Conservation (phyloP, 306 rosid species). For the Cucurbita ficifolia region DNA sequence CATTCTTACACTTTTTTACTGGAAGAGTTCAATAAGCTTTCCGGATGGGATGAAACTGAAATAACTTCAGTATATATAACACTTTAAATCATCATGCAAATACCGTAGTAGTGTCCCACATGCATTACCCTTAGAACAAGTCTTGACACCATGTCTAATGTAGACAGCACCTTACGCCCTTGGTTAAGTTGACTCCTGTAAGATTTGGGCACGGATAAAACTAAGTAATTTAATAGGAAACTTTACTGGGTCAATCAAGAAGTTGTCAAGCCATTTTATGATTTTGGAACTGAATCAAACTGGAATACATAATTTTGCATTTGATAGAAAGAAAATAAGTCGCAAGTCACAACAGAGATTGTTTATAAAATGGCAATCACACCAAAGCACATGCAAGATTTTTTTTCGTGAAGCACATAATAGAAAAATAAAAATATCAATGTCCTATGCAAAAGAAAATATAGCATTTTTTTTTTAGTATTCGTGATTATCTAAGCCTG, state of each 20-base stretch:
- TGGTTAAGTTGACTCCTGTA: slow-evolving; percentile 75
- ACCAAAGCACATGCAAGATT: not conserved
- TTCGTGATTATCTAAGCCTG: not conserved
- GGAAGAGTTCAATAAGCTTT: not conserved
- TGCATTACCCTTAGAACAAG: slow-evolving; percentile 59
- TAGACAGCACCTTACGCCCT: slow-evolving; percentile 65
- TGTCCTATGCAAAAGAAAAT: not conserved
- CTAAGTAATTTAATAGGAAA: slow-evolving; percentile 7
- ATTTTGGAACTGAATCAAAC: not conserved
- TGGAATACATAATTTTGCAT: not conserved
- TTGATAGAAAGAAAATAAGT: not conserved
- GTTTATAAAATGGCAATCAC: not conserved
- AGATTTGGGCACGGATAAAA: slow-evolving; percentile 16
- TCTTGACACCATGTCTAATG: slow-evolving; percentile 67
- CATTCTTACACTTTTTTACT: not conserved
- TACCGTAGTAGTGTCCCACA: not conserved
- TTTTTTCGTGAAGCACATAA: not conserved
- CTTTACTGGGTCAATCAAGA: not conserved
- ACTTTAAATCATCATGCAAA: not conserved
- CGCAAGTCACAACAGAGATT: not conserved
- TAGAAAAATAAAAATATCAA: not conserved
- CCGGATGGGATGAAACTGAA: not conserved
- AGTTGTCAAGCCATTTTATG: not conserved
- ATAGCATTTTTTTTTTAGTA: not conserved
- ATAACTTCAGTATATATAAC: not conserved